Percentiles rank a stretch among this genome's conserved stretches.
phyloP scores from a whole-genome alignment of 805 yeast species.

The Saccharomyces kudriavzevii region DNA sequence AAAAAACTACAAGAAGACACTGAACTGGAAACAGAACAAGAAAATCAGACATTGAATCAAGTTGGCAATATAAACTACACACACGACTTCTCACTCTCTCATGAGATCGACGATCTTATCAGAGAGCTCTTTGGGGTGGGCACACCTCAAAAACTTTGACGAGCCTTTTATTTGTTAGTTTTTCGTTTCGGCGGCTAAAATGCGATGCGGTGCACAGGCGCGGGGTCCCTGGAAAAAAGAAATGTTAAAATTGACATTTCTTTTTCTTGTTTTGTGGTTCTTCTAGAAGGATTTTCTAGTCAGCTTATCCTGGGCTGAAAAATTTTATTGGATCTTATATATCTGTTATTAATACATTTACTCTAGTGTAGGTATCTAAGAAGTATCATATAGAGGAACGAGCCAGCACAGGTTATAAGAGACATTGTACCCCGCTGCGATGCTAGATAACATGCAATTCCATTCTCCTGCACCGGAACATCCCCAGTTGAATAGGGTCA shows the following conservation, averaged over 20 bases:
- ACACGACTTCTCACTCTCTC: slow-evolving; percentile 30
- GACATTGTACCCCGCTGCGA: not conserved
- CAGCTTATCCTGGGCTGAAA: not conserved
- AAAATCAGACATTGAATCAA: slow-evolving; percentile 21
- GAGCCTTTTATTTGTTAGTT: not conserved
- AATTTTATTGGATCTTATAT: not conserved
- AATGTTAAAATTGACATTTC: not conserved
- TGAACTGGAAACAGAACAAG: slow-evolving; percentile 18
- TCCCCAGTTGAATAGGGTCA: slow-evolving; percentile 19
- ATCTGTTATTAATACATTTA: not conserved
- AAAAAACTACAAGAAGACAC: slow-evolving; percentile 18
- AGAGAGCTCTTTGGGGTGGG: slow-evolving; percentile 28
- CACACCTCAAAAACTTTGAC: not conserved
- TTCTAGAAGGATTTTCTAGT: not conserved
- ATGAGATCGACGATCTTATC: slow-evolving; percentile 31
- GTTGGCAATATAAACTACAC: slow-evolving; percentile 23
- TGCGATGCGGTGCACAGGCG: slow-evolving; percentile 1
- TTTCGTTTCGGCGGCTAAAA: not conserved
- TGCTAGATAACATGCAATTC: slow-evolving; percentile 18
- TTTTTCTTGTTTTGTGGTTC: not conserved
- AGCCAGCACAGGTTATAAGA: not conserved
- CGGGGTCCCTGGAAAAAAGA: not conserved
- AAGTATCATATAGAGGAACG: not conserved
- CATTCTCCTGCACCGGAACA: slow-evolving; percentile 30
- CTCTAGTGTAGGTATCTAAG: not conserved